phyloP scores from a whole-genome alignment of 2,329 filamentous ascomycete species.

The Grosmannia huntii region DNA sequence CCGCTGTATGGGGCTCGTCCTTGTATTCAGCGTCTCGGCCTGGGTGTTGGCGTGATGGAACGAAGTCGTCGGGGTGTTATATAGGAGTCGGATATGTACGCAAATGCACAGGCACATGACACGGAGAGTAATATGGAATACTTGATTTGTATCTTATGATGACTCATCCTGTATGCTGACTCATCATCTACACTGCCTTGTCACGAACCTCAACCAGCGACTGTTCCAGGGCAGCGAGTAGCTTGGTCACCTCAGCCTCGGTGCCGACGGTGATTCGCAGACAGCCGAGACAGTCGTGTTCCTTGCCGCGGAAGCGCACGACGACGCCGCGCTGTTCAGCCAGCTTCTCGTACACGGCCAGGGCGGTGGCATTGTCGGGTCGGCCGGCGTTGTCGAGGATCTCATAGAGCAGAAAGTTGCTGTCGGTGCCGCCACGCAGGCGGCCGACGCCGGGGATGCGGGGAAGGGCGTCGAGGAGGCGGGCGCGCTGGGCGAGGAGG shows the following conservation, averaged over 20 bases:
- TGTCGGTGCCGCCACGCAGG: slow-evolving; percentile 65
- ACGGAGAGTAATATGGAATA: neutral
- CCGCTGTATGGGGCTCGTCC: neutral
- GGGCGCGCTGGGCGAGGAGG: slow-evolving; percentile 64
- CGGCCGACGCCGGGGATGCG: slow-evolving; percentile 65
- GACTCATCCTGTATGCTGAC: slow-evolving; percentile 13
- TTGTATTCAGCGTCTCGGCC: neutral
- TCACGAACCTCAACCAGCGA: slow-evolving; percentile 33
- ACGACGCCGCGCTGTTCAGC: slow-evolving; percentile 84
- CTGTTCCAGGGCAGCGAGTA: slow-evolving; percentile 54
- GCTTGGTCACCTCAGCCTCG: slow-evolving; percentile 68
- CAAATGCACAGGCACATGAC: neutral
- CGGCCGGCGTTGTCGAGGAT: slow-evolving; percentile 61
- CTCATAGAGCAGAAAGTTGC: slow-evolving; percentile 87
- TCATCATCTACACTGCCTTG: slow-evolving; percentile 20
- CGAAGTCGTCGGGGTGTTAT: neutral
- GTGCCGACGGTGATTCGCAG: slow-evolving; percentile 88
- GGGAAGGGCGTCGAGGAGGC: slow-evolving; percentile 61
- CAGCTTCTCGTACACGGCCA: slow-evolving; percentile 70
- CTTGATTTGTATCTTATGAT: neutral
- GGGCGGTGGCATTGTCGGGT: slow-evolving; percentile 66
- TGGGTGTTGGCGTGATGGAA: neutral
- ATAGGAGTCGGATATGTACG: neutral
- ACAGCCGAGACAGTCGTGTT: slow-evolving; percentile 79
- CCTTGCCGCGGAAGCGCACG: slow-evolving; percentile 85